A percentile compares a stretch with the other conserved stretches of the same genome.
Conservation (phyloP, 2,329 filamentous ascomycete species). For the Aureobasidium melanogenum region DNA sequence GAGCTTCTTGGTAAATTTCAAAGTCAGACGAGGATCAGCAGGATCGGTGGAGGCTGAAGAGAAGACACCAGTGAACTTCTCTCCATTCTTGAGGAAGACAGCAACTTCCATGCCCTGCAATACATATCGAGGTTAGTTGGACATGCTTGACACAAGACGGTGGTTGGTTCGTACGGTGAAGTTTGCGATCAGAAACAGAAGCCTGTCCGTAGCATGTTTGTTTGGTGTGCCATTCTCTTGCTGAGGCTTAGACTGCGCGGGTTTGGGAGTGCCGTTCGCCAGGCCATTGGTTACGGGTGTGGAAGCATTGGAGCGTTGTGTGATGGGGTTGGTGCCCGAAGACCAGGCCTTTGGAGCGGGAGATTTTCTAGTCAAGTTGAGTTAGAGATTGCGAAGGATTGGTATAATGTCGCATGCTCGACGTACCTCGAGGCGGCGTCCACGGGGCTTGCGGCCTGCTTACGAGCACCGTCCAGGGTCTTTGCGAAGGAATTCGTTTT, state of each 20-base stretch:
- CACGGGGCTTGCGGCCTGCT: conserved; percentile 47
- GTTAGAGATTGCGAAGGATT: background rate
- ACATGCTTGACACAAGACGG: background rate
- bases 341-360: conserved; percentile 51
- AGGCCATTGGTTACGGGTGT: conserved; percentile 46
- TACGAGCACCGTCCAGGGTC: conserved; percentile 43
- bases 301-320: conserved; percentile 41
- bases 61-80: conserved; percentile 53
- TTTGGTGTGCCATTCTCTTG: conserved; percentile 43
- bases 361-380: conserved; percentile 35
- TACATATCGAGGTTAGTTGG: background rate
- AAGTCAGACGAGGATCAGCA: conserved; percentile 44
- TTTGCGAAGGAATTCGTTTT: conserved; percentile 43
- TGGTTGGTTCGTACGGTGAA: conserved; percentile 42
- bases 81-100: conserved; percentile 51
- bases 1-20: conserved; percentile 57
- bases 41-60: conserved; percentile 45
- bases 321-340: conserved; percentile 52
- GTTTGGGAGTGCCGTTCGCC: conserved; percentile 27
- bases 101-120: conserved; percentile 46
- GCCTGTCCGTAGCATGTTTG: conserved; percentile 51
- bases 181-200: conserved; percentile 50
- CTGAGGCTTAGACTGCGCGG: conserved; percentile 18
- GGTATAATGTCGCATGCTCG: conserved; percentile 11
- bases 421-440: conserved; percentile 48